A percentile compares a stretch with the other conserved stretches of the same genome.
phyloP scores from a whole-genome alignment of 1,139 yeast genomes.

The Blastobotrys raffinosifermentans region DNA sequence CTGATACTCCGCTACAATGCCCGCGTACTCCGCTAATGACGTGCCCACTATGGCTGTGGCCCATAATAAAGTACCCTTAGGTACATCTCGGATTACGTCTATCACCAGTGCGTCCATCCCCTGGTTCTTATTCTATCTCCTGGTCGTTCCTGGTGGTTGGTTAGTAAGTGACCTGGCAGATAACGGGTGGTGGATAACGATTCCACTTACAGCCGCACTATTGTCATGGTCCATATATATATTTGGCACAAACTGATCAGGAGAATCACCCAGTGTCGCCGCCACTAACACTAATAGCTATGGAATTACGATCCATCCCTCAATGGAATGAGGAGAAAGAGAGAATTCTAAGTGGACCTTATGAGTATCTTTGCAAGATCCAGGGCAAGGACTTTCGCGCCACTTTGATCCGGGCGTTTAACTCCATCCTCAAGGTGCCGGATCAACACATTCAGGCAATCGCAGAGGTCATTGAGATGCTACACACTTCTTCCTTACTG shows the following conservation, averaged over 20 bases:
- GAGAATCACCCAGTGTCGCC: too few relatives aligned
- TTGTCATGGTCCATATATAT: too few relatives aligned
- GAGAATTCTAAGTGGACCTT: constrained; percentile 43
- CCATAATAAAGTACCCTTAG: constrained; percentile 29
- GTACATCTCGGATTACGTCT: constrained; percentile 32
- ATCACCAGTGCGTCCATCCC: constrained; percentile 26
- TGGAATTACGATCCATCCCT: too few relatives aligned
- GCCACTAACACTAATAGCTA: too few relatives aligned
- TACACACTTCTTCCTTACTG: constrained; percentile 61
- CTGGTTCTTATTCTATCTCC: background rate
- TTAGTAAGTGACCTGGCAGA: background rate
- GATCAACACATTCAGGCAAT: constrained; percentile 34
- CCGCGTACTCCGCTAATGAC: constrained; percentile 32
- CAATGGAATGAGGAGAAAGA: background rate
- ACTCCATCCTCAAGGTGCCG: constrained; percentile 41
- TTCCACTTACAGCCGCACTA: too few relatives aligned
- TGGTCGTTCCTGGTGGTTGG: background rate
- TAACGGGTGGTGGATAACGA: background rate
- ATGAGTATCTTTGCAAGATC: constrained; percentile 42
- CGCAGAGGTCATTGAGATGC: constrained; percentile 44
- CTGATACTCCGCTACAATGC: constrained; percentile 25
- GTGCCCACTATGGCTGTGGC: constrained; percentile 28
- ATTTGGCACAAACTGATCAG: too few relatives aligned
- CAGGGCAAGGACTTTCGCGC: constrained; percentile 56
- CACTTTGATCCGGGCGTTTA: constrained; percentile 46